Conservation (phyloP, 768 basidiomycete species). For the Myochromella boudieri region DNA sequence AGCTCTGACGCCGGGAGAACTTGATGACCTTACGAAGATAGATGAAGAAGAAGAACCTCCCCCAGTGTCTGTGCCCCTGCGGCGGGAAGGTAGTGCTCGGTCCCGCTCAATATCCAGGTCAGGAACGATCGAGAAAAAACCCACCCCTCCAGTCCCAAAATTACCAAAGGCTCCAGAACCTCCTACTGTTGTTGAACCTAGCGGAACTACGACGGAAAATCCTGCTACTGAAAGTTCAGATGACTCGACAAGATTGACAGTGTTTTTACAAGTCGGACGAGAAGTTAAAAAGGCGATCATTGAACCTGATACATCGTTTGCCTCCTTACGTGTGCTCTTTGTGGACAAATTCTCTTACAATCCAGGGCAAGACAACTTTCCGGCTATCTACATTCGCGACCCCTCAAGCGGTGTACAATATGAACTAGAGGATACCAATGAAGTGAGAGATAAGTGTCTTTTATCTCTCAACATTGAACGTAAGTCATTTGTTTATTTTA, state of each 20-base stretch:
- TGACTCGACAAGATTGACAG: constrained; percentile 50
- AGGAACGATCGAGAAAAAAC: constrained; percentile 37
- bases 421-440: constrained; percentile 92
- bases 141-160: constrained; percentile 45
- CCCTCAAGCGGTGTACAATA: constrained; percentile 91
- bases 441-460: constrained; percentile 85
- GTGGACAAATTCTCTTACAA: constrained; percentile 95
- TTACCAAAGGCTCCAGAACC: constrained; percentile 46
- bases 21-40: constrained; percentile 73
- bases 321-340: constrained; percentile 81
- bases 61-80: constrained; percentile 20
- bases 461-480: constrained; percentile 96
- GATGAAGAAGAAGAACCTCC: constrained; percentile 55
- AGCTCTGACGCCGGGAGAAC: constrained; percentile 65
- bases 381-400: constrained; percentile 94
- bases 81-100: constrained; percentile 24
- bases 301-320: constrained; percentile 68
- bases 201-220: constrained; percentile 9
- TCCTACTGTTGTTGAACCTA: constrained; percentile 13
- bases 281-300: constrained; percentile 87
- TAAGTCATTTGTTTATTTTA: constrained; percentile 43
- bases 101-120: constrained; percentile 30
- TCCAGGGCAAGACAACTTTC: constrained; percentile 90
- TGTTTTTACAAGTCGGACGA: constrained; percentile 87
- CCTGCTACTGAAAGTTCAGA: constrained; percentile 10